These are phyloP conservation scores for Mucuna pruriens DNA, from an alignment of 306 rosid genomes.

Conservation along the genomic window DNA sequence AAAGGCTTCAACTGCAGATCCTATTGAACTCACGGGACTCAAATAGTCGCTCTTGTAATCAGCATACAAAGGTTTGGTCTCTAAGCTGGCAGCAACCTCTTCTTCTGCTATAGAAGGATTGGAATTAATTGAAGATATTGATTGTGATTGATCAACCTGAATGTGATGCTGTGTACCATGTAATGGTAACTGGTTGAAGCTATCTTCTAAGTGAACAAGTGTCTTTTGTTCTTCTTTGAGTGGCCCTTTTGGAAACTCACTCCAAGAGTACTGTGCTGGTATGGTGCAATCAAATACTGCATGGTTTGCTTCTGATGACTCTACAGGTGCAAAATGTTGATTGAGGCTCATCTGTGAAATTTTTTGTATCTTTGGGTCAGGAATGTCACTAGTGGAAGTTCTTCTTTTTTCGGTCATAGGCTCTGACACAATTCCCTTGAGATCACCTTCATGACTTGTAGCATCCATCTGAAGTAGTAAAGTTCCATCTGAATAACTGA, in stretches of 20 bases:
- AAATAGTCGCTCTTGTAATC: slow-evolving; percentile 41
- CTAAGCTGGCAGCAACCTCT: slow-evolving; percentile 43
- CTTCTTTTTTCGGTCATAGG: slow-evolving; percentile 44
- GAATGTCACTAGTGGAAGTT: slow-evolving; percentile 36
- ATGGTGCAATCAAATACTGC: slow-evolving; percentile 48
- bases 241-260: slow-evolving; percentile 43
- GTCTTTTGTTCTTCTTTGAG: slow-evolving; percentile 56
- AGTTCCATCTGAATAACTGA: slow-evolving; percentile 42
- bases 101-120: slow-evolving; percentile 42
- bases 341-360: slow-evolving; percentile 43
- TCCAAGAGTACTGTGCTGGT: slow-evolving; percentile 52
- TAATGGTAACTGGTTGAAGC: slow-evolving; percentile 58
- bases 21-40: slow-evolving; percentile 42
- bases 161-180: slow-evolving; percentile 40
- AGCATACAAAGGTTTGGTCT: slow-evolving; percentile 48
- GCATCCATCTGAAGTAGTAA: slow-evolving; percentile 49
- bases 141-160: slow-evolving; percentile 52
- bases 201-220: slow-evolving; percentile 44
- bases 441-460: slow-evolving; percentile 50
- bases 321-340: slow-evolving; percentile 49
- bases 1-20: slow-evolving; percentile 44
- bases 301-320: slow-evolving; percentile 56
- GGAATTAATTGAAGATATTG: slow-evolving; percentile 52
- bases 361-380: slow-evolving; percentile 46
- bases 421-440: slow-evolving; percentile 53